Base-by-base conservation (phyloP, 192 early-diverging fungal genomes). In the Gaertneriomyces sp. region DNA sequence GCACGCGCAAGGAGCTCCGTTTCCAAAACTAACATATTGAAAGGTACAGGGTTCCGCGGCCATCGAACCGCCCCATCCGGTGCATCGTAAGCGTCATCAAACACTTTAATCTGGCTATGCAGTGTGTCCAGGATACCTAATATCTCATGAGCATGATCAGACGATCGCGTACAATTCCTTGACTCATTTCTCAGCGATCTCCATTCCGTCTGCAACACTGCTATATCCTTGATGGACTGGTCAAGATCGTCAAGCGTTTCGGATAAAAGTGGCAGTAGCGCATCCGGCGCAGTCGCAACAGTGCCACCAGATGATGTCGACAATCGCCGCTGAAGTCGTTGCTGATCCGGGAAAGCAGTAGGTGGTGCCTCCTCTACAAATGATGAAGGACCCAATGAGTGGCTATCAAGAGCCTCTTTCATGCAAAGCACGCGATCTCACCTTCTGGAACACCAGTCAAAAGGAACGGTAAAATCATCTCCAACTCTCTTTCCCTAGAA, bases 1-100 rank as follows among this genome's bases (percentile, higher is more conserved):
- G 69, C 69, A 7, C 61, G 60, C 2, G 54, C 53, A 54, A 70
- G 16, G 20, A 70, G 46, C 53, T 70, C 69, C 45, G 54, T 56
- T 53, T 70, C 69, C 20, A 70, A 49, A 38, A 70, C 54, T 7
- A 70, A 9, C 53, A 70, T 58, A 43, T 70, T 70, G 61, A 70
- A 70, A 7, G 69, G 69, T 42, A 70, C 61, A 10, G 69, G 69
- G 45, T 70, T 70, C 14, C 40, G 17, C 7, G 69, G 69, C 60
- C 60, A 63, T 14, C 40, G 45, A 12, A 69, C 52, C 33, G 43
- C 25, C 11, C 57, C 66, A 42, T 68, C 66, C 12, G 39, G 17
- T 10, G 20, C 45, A 14, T 17, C 38, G 45, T 55, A 62, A 25
- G 20, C 42, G 12, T 69, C 50, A 5, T 12, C 60, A 56, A 69